phyloP scores from a whole-genome alignment of 805 yeast genomes.

The Metschnikowia continentalis region DNA sequence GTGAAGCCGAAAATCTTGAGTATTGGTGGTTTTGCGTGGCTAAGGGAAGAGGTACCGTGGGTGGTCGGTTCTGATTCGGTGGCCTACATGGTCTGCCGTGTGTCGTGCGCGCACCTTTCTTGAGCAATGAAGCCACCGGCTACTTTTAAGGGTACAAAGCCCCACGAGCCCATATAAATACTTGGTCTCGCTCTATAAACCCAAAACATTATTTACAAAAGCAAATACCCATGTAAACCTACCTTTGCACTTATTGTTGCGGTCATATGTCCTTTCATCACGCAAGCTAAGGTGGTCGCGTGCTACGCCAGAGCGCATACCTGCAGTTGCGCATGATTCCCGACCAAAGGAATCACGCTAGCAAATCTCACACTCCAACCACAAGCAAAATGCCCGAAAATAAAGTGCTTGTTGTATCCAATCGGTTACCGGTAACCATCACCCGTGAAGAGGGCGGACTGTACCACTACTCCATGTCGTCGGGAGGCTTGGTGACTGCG shows the following conservation, averaged over 20 bases:
- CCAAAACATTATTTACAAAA: too few relatives aligned
- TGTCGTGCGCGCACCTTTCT: not conserved
- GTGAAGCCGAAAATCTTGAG: not conserved
- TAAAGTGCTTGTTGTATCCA: conserved; percentile 87
- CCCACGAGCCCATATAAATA: not conserved
- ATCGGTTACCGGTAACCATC: conserved; percentile 92
- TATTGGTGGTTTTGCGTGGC: not conserved
- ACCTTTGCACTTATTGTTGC: not conserved
- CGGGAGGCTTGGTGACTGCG: conserved; percentile 97
- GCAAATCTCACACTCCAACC: not conserved
- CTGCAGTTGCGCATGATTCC: conserved; percentile 2
- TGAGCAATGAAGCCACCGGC: not conserved
- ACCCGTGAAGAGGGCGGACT: conserved; percentile 55
- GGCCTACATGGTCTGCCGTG: not conserved
- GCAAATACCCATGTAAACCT: too few relatives aligned
- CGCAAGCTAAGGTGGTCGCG: not conserved
- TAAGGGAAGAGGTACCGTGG: not conserved
- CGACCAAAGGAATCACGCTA: conserved; percentile 1
- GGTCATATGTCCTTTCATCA: not conserved
- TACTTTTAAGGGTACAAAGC: not conserved
- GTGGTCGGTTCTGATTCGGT: not conserved
- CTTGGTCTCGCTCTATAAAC: not conserved
- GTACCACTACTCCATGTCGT: conserved; percentile 85
- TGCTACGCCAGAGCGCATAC: conserved; percentile 1
- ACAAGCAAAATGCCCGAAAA: conserved; percentile 31